Conservation (phyloP, 192 early-diverging fungal genomes). For the Coemansia sp. region DNA sequence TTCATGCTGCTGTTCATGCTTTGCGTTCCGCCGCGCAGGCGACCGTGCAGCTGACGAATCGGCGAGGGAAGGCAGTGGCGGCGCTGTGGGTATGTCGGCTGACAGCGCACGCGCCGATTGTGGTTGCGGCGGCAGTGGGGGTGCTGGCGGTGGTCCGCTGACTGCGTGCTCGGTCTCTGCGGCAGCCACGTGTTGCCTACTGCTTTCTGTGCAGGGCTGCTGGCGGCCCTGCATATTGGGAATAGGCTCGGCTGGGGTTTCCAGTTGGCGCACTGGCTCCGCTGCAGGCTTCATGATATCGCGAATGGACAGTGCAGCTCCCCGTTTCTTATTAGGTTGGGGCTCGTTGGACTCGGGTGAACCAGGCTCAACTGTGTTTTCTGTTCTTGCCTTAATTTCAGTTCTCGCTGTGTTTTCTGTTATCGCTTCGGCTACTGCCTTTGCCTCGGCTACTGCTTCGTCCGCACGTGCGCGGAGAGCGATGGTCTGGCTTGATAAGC, state of each 20-base stretch:
- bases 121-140: not conserved
- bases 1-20: not conserved
- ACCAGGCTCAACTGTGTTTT: too few relatives aligned
- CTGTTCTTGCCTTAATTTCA: too few relatives aligned
- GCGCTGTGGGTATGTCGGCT: not conserved
- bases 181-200: not conserved
- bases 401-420: too few relatives aligned
- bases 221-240: not conserved
- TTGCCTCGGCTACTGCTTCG: not conserved
- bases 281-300: slow-evolving; percentile 12
- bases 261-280: not conserved
- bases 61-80: not conserved
- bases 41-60: not conserved
- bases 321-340: not conserved
- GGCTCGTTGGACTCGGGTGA: not conserved
- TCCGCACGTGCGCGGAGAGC: slow-evolving; percentile 16
- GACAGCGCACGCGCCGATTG: too few relatives aligned
- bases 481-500: slow-evolving; percentile 14
- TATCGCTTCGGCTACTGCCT: too few relatives aligned
- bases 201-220: not conserved
- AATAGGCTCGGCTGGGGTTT: not conserved
- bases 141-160: not conserved
- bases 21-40: not conserved
- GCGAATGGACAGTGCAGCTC: slow-evolving; percentile 13
- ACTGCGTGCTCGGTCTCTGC: not conserved